A percentile compares a stretch with the other conserved stretches of the same genome.
Evolutionary conservation across 2,329 filamentous ascomycete genomes (phyloP).

Genomic region (Graphilbum ipis-grandicollis): DNA sequence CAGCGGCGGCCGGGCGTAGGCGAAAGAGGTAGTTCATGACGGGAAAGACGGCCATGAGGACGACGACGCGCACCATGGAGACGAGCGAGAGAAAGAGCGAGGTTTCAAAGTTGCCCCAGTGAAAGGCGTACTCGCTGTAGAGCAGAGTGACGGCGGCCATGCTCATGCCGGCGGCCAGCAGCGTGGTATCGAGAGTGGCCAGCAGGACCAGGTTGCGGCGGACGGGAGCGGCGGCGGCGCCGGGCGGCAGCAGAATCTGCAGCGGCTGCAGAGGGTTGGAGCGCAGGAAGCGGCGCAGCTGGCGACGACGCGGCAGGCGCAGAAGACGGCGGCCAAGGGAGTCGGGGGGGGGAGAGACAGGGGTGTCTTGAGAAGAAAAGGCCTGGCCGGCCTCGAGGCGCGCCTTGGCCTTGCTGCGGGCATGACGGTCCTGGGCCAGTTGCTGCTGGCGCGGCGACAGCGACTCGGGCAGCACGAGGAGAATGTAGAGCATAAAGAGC

Average conservation of each 20-base stretch:
- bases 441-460: slow-evolving; percentile 56
- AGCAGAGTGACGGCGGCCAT: slow-evolving; percentile 66
- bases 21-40: slow-evolving; percentile 61
- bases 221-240: slow-evolving; percentile 41
- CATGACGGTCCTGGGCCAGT: slow-evolving; percentile 51
- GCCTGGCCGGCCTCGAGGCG: too few relatives aligned
- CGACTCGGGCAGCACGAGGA: slow-evolving; percentile 67
- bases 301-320: not conserved
- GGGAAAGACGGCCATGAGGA: slow-evolving; percentile 61
- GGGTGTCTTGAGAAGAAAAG: not conserved
- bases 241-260: slow-evolving; percentile 58
- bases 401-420: slow-evolving; percentile 18
- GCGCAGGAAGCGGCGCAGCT: slow-evolving; percentile 17
- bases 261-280: slow-evolving; percentile 62
- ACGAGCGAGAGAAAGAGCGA: slow-evolving; percentile 68
- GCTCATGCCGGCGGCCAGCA: slow-evolving; percentile 71
- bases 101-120: slow-evolving; percentile 67
- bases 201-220: slow-evolving; percentile 71
- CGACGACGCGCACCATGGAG: slow-evolving; percentile 58
- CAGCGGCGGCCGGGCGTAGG: slow-evolving; percentile 26
- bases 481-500: slow-evolving; percentile 55
- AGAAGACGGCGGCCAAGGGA: too few relatives aligned
- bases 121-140: slow-evolving; percentile 65
- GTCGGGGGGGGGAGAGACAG: not conserved
- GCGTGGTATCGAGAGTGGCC: slow-evolving; percentile 61